Evolutionary conservation across 306 rosid genomes (phyloP).

Genomic region (Acacia melanoxylon): DNA sequence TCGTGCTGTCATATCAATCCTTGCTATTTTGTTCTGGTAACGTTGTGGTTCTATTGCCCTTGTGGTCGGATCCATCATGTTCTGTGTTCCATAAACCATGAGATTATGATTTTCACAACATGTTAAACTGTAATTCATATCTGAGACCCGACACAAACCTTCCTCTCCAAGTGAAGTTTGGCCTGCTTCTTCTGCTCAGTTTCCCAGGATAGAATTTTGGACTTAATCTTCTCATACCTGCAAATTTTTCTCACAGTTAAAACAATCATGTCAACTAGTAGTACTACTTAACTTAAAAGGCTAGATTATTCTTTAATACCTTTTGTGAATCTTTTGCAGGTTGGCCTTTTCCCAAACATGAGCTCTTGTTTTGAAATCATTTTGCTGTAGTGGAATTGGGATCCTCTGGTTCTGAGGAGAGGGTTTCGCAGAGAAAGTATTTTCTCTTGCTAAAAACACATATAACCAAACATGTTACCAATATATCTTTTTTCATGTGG

Average conservation of each 20-base stretch:
- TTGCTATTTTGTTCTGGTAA: constrained; percentile 54
- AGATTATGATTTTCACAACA: constrained; percentile 19
- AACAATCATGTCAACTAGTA: background rate
- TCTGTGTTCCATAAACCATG: constrained; percentile 39
- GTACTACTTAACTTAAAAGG: no score
- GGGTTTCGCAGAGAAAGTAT: constrained; percentile 28
- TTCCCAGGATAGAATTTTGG: constrained; percentile 66
- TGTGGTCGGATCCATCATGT: constrained; percentile 46
- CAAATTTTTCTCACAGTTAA: constrained; percentile 25
- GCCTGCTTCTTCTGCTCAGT: constrained; percentile 59
- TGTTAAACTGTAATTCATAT: background rate
- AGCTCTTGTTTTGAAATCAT: constrained; percentile 39
- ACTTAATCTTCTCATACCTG: constrained; percentile 65
- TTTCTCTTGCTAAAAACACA: constrained; percentile 31
- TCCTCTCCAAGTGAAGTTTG: constrained; percentile 58
- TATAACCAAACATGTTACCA: background rate
- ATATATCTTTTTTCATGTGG: background rate
- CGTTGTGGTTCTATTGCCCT: constrained; percentile 42
- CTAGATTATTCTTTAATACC: background rate
- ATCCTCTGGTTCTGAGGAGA: constrained; percentile 33
- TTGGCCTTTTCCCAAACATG: constrained; percentile 70
- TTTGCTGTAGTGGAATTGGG: constrained; percentile 16
- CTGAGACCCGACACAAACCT: constrained; percentile 42
- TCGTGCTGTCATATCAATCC: constrained; percentile 54
- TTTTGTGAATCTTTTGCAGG: constrained; percentile 40